Conservation (phyloP, 1,284 basidiomycete genomes). For the Boletus smithii region DNA sequence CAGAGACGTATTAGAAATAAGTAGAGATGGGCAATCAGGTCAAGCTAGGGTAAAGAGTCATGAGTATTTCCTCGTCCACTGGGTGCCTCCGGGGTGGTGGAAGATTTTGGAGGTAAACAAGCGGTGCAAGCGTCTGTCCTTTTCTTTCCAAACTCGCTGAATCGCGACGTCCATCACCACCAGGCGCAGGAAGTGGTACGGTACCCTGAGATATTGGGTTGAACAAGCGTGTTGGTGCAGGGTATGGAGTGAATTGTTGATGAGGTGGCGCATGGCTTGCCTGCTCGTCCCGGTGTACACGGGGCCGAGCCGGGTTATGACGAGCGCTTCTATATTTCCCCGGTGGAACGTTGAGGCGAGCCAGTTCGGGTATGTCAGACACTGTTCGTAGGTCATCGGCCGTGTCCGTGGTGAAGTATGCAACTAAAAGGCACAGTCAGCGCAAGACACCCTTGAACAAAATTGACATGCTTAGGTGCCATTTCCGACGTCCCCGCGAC, state of each 20-base stretch:
- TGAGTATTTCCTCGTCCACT: conserved; percentile 57
- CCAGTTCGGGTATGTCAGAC: conserved; percentile 54
- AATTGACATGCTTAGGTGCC: conserved; percentile 66
- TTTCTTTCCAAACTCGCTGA: conserved; percentile 15
- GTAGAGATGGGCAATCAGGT: conserved; percentile 18
- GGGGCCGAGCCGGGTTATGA: conserved; percentile 34
- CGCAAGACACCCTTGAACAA: background rate
- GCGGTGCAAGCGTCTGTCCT: conserved; percentile 45
- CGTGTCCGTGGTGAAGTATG: conserved; percentile 66
- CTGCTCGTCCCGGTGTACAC: conserved; percentile 25
- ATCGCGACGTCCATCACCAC: conserved; percentile 4
- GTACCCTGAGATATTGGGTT: conserved; percentile 13
- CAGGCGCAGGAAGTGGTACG: background rate
- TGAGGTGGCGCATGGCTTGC: conserved; percentile 14
- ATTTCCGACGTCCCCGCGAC: conserved; percentile 60
- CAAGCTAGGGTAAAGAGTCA: conserved; percentile 43
- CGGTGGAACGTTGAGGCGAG: conserved; percentile 50
- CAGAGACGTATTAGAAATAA: conserved; percentile 3
- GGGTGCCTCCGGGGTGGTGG: conserved; percentile 50
- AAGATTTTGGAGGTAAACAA: conserved; percentile 51
- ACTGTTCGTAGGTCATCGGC: conserved; percentile 54
- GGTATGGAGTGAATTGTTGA: conserved; percentile 33
- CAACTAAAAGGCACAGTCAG: conserved; percentile 43
- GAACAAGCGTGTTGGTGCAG: conserved; percentile 26
- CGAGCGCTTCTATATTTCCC: conserved; percentile 66